Base-by-base conservation (phyloP, 371 early-diverging fungal species). In the Conidiobolus coronatus region DNA sequence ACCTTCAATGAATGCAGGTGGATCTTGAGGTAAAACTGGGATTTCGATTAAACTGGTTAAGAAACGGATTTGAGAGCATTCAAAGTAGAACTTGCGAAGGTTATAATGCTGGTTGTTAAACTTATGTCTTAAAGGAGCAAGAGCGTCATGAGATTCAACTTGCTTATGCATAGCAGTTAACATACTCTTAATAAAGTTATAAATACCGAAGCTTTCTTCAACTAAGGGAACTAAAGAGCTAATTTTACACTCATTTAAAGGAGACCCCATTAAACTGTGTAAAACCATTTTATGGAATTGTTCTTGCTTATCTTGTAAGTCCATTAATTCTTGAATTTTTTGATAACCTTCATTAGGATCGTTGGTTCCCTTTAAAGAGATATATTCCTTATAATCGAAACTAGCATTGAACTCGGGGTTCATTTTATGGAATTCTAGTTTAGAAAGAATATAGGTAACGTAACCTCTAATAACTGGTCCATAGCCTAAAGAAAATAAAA, bases 261-360 rank as follows among this genome's bases (percentile, higher is more conserved):
- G 79, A 1, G 73, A 70, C 14, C 77, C 72, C 34, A 84, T 78
- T 61, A 95, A 81, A 56, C 77, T 75, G 29, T 61, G 61, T 58
- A 95, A 88, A 7, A 95, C 77, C 2, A 72, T 67, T 53, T 82
- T 82, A 54, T 90, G 90, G 63, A 95, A 81, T 50, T 71, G 62
- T 51, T 95, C 91, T 43, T 92, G 77, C 48, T 78, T 79, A 48
- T 87, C 86, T 56, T 91, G 81, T 49, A 94, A 71, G 45, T 60
- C 70, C 75, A 96, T 77, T 45, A 96, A 63, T 48, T 96, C 91
- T 37, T 68, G 78, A 56, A 96, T 93, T 3, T 91, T 91, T 55
- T 91, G 88, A 57, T 79, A 89, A 20, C 97, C 94, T 71, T 93
- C 94, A 60, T 96, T 91, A 11, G 93, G 93, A 65, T 94, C 93